Base-by-base conservation (phyloP, 352 stramenopile species). In the Aphanomyces cochlioides region DNA sequence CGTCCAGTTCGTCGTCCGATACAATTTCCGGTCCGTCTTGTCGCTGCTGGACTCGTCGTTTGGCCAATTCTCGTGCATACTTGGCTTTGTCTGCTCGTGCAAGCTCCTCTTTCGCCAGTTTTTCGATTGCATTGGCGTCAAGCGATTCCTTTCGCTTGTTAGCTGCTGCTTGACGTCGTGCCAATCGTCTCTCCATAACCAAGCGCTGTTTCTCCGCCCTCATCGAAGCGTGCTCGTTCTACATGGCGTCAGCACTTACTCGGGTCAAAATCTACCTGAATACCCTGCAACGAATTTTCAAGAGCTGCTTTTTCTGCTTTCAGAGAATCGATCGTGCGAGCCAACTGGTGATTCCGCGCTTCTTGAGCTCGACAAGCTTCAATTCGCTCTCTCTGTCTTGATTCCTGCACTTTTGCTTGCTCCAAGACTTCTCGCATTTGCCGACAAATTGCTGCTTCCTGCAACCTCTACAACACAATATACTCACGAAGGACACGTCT, bases 161-260 rank as follows among this genome's bases (percentile, higher is more conserved):
- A 17, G 34, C 19, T 54, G 3, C 15, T 3, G 40, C 64, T 17
- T 37, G 21, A 5, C 64, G 48, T 5, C 64, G 48, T 17, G 64
- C 64, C 38, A 40, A 19, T 3, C 64, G 64, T 7, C 64, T 47
- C 19, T 70, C 50, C 64, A 70, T 70, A 19, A 50, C 39, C 19
- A 70, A 19, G 4, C 53, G 53, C 7, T 70, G 64, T 3, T 50
- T 19, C 47, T 70, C 64, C 1, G n/a, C 7, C 2, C 64, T 19
- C 40, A 70, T n/a, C 17, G 41, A 17, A 7, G 64, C 13, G 12
- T 54, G 17, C n/a, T 70, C 64, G 3, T 28, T 61, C 64, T 70
- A 61, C 34, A 12, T 48, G 8, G 15, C n/a, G 6, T 6, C 3
- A 28, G 28, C 28, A 28, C 28, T 28, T 28, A 28, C 28, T 28